Evolutionary conservation across 352 stramenopile genomes (phyloP).

Genomic region (Globisporangium abappressorium): DNA sequence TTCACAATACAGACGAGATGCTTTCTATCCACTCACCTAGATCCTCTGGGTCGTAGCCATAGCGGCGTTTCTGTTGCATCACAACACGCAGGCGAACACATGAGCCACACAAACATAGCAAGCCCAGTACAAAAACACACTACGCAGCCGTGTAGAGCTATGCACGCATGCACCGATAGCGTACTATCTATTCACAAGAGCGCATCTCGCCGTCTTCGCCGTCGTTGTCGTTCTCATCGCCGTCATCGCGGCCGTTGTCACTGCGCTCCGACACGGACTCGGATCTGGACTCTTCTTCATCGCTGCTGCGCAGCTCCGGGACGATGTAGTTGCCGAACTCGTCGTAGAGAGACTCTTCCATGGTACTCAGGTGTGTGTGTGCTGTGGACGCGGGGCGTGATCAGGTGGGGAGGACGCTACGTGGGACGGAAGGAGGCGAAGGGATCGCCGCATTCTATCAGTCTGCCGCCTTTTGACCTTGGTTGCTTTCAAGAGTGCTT

Average conservation of each 20-base stretch:
- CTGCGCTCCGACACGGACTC: slow-evolving; percentile 28
- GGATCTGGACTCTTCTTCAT: slow-evolving; percentile 57
- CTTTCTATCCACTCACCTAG: slow-evolving; percentile 12
- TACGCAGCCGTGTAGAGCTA: not conserved
- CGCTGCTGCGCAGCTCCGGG: slow-evolving; percentile 90
- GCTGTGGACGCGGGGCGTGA: not conserved
- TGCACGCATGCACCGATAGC: not conserved
- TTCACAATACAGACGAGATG: not conserved
- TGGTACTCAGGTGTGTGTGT: slow-evolving; percentile 19
- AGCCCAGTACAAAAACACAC: not conserved
- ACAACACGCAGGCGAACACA: not conserved
- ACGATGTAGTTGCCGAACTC: slow-evolving; percentile 99
- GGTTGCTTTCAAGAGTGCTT: too few relatives aligned
- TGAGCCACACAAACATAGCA: not conserved
- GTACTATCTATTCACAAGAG: not conserved
- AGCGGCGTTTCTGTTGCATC: slow-evolving; percentile 9
- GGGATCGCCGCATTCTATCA: not conserved
- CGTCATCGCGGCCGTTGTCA: slow-evolving; percentile 7
- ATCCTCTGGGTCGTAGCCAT: slow-evolving; percentile 19
- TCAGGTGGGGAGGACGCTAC: not conserved
- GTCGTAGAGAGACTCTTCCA: slow-evolving; percentile 98
- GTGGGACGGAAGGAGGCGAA: not conserved
- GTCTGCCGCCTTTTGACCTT: not conserved
- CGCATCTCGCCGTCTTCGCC: slow-evolving; percentile 32
- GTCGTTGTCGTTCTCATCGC: slow-evolving; percentile 36